Evolutionary conservation across 2,329 filamentous ascomycete genomes (phyloP).

Genomic region (Cercospora zeae-maydis): DNA sequence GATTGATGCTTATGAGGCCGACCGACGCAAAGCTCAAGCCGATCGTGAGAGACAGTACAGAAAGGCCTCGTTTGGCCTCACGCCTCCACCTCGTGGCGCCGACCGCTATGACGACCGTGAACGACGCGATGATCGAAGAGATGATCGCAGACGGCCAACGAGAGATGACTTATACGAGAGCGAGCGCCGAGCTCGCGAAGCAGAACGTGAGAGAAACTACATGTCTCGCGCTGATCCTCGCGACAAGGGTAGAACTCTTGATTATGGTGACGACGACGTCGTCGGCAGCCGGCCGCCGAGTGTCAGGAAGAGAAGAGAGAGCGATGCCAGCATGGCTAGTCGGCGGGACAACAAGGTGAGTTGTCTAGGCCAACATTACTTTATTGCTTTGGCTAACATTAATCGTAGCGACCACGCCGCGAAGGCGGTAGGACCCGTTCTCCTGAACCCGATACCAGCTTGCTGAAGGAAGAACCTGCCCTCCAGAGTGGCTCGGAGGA

Average conservation of each 20-base stretch:
- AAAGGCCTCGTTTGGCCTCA: slow-evolving; percentile 54
- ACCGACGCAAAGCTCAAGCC: slow-evolving; percentile 87
- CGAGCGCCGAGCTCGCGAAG: slow-evolving; percentile 81
- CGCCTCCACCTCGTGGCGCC: slow-evolving; percentile 36
- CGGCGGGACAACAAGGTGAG: slow-evolving; percentile 45
- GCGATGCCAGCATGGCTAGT: slow-evolving; percentile 50
- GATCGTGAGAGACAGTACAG: slow-evolving; percentile 92
- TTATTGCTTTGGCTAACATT: slow-evolving; percentile 1
- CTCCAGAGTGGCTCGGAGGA: slow-evolving; percentile 90
- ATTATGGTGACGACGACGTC: slow-evolving; percentile 73
- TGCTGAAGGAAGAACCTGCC: slow-evolving; percentile 50
- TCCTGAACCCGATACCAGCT: slow-evolving; percentile 21
- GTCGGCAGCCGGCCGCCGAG: slow-evolving; percentile 50
- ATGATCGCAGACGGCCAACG: slow-evolving; percentile 34
- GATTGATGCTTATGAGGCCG: slow-evolving; percentile 88
- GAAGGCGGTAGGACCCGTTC: slow-evolving; percentile 19
- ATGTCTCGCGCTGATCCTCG: slow-evolving; percentile 75
- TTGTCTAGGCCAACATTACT: background rate
- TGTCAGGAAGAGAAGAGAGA: slow-evolving; percentile 64
- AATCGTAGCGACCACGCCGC: slow-evolving; percentile 26
- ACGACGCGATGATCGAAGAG: slow-evolving; percentile 27
- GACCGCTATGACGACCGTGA: slow-evolving; percentile 27
- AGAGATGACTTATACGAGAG: slow-evolving; percentile 66
- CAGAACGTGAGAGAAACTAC: slow-evolving; percentile 84
- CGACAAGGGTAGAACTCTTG: slow-evolving; percentile 79